Evolutionary conservation across 768 basidiomycete species (phyloP).

Genomic region (Suillus subalutaceus): DNA sequence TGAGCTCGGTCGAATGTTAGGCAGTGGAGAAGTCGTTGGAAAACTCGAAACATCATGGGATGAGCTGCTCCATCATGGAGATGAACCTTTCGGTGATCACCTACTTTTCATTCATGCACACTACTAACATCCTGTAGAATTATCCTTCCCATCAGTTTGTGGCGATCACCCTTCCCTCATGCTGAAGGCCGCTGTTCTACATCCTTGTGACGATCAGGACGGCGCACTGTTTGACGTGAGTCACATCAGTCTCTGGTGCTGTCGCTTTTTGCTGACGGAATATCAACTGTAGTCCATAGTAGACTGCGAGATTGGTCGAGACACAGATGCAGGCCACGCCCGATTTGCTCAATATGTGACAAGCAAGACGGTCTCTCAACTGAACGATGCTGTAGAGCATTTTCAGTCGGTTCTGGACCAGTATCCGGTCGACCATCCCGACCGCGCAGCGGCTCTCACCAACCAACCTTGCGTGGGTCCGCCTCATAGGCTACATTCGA

Average conservation of each 20-base stretch:
- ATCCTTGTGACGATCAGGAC: not conserved
- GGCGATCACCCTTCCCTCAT: not conserved
- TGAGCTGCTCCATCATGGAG: not conserved
- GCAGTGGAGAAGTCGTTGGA: not conserved
- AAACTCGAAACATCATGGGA: not conserved
- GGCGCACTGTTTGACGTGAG: not conserved
- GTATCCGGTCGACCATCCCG: not conserved
- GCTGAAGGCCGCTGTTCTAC: not conserved
- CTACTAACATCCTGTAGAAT: not conserved
- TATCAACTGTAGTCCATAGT: not conserved
- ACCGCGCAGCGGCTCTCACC: not conserved
- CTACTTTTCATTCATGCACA: not conserved
- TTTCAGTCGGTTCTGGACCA: not conserved
- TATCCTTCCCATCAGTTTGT: not conserved
- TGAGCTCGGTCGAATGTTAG: not conserved
- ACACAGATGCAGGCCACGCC: not conserved
- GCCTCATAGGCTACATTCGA: not conserved
- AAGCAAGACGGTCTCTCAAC: not conserved
- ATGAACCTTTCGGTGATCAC: not conserved
- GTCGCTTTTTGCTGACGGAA: not conserved
- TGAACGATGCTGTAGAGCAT: not conserved
- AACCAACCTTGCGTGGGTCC: not conserved
- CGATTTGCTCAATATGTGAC: not conserved
- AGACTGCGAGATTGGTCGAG: not conserved
- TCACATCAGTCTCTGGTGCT: not conserved